Evolutionary conservation across 1,284 basidiomycete species (phyloP), one percentile per base, ranked within the genome.

Genomic region (Neolentinus lepideus): DNA sequence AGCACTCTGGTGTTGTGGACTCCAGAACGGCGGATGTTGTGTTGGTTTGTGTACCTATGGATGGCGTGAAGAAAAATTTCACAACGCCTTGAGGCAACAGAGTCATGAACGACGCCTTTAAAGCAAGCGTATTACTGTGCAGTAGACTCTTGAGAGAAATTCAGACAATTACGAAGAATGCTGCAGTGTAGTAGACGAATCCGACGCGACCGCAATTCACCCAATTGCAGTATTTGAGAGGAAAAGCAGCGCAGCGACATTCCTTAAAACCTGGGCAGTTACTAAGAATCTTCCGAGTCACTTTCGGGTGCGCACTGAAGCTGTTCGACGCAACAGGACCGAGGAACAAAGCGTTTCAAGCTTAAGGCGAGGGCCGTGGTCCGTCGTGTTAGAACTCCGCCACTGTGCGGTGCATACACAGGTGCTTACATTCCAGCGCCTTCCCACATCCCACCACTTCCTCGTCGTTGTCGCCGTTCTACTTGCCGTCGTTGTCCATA

Each of bases 361-460:
- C n/a, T 43, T 6, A 43, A 43, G 38, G 38, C 19, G 38, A 43
- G 19, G 12, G 38, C 8, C 38, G 8, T 8, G 38, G 38, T 43
- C 38, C 38, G 38, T 43, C 8, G 38, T 43, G 38, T 43, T 43
- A 21, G 47, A 50, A 50, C 27, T 29, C 47, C 24, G 27, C 24
- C 22, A 29, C 27, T 9, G 47, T 50, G 47, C 27, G n/a, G 47
- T 50, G 47, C 47, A 21, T 25, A 25, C 22, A 22, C 24, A 25
- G 47, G 47, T 50, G 47, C 27, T 10, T 25, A 25, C 47, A 22
- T 21, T 21, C 24, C 24, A 29, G 38, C 38, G 38, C 47, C 47
- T 50, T 50, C 47, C 27, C 47, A 50, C 47, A 26, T 29, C 47
- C 47, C 47, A 50, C 47, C 47, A 29, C 27, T 21, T 26, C 27